Percentiles rank a stretch among this genome's conserved stretches.
Conservation (phyloP, 78 protist species). For the Corallochytrium limacisporum region DNA sequence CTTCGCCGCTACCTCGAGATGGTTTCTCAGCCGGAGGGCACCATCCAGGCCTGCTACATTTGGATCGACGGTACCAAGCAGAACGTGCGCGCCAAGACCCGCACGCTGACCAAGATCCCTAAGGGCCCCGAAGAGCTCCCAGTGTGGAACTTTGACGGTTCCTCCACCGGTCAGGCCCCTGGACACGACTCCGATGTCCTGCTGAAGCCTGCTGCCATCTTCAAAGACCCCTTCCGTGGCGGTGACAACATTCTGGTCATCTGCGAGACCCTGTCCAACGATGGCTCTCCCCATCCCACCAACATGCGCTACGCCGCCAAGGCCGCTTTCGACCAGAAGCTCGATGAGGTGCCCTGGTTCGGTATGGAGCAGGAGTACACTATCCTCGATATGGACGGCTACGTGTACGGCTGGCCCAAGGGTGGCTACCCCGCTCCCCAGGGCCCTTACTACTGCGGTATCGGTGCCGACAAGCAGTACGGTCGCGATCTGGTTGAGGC, state of each 20-base stretch:
- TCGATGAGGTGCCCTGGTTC: slow-evolving; percentile 36
- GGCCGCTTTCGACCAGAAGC: not conserved
- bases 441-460: slow-evolving; percentile 81
- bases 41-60: slow-evolving; percentile 48
- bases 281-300: slow-evolving; percentile 30
- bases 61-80: slow-evolving; percentile 45
- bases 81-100: slow-evolving; percentile 47
- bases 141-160: slow-evolving; percentile 56
- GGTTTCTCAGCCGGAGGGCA: no score
- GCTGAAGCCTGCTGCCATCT: slow-evolving; percentile 53
- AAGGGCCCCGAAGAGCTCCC: slow-evolving; percentile 19
- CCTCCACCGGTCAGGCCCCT: slow-evolving; percentile 48
- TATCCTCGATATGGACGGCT: slow-evolving; percentile 24
- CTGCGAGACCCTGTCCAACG: slow-evolving; percentile 36
- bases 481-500: slow-evolving; percentile 66
- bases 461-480: slow-evolving; percentile 42
- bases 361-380: slow-evolving; percentile 82
- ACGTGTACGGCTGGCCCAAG: slow-evolving; percentile 50
- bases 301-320: slow-evolving; percentile 8
- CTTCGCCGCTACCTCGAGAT: no score
- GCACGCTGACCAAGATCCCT: slow-evolving; percentile 22
- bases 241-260: slow-evolving; percentile 54
- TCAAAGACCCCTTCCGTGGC: slow-evolving; percentile 59
- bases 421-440: slow-evolving; percentile 73
- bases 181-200: slow-evolving; percentile 67